Evolutionary conservation across 225 moss, liverwort and hornwort genomes (phyloP).

Genomic region (Lunularia cruciata): DNA sequence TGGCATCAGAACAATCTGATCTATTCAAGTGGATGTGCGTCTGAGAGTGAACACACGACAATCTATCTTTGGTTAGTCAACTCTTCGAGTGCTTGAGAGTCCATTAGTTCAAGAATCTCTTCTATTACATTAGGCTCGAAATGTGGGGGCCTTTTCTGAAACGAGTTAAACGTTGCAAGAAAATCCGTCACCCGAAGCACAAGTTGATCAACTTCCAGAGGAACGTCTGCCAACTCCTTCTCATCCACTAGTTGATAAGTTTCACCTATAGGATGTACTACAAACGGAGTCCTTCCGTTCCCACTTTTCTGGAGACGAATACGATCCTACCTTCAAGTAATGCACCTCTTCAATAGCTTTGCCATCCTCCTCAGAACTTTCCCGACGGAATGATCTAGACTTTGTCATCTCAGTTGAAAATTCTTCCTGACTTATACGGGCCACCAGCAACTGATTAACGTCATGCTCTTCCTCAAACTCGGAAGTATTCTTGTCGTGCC

Average conservation of each 20-base stretch:
- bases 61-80: background rate
- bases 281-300: too few relatives aligned
- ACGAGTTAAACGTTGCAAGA: background rate
- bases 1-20: too few relatives aligned
- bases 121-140: background rate
- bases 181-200: conserved; percentile 3
- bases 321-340: background rate
- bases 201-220: background rate
- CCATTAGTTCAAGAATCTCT: background rate
- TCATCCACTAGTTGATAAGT: background rate
- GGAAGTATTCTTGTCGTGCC: too few relatives aligned
- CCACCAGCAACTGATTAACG: too few relatives aligned
- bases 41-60: background rate
- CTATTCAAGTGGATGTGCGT: too few relatives aligned
- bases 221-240: background rate
- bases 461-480: too few relatives aligned
- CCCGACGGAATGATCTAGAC: too few relatives aligned
- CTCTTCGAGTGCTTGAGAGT: background rate
- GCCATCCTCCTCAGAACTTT: background rate
- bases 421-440: too few relatives aligned
- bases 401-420: background rate
- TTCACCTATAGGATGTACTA: too few relatives aligned
- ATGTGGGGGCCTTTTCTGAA: background rate
- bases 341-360: background rate
- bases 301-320: background rate